Conservation (phyloP, 2,329 filamentous ascomycete species). For the Diaporthe longicolla region DNA sequence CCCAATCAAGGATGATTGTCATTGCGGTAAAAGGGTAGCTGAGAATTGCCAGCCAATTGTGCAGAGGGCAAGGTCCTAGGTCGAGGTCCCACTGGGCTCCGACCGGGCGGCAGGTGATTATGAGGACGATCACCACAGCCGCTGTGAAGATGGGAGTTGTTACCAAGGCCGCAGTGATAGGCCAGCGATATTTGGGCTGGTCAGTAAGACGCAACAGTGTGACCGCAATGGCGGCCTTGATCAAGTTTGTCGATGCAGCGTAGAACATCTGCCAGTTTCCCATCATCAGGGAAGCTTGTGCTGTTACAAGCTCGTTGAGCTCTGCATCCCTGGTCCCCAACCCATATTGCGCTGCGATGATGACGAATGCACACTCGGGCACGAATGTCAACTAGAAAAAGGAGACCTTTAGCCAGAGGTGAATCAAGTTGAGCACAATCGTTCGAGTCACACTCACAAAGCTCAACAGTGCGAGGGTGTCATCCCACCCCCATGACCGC, state of each 20-base stretch:
- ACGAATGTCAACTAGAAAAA: neutral
- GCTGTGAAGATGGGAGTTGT: conserved; percentile 3
- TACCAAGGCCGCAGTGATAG: neutral
- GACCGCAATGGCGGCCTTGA: conserved; percentile 31
- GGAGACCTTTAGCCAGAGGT: neutral
- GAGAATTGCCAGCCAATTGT: conserved; percentile 17
- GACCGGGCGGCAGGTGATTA: conserved; percentile 49
- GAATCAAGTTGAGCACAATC: accelerated
- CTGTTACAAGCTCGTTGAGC: conserved; percentile 21
- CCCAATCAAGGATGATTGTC: conserved; percentile 33
- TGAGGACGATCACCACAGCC: conserved; percentile 47
- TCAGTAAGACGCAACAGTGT: conserved; percentile 48
- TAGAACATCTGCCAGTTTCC: conserved; percentile 32
- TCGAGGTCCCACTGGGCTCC: conserved; percentile 30
- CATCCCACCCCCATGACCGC: conserved; percentile 26
- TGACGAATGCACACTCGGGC: conserved; percentile 14
- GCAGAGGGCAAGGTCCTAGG: conserved; percentile 8
- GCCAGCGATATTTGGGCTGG: conserved; percentile 29
- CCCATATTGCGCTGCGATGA: conserved; percentile 15
- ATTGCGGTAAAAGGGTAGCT: conserved; percentile 30
- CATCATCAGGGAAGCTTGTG: neutral
- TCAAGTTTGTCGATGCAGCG: conserved; percentile 7
- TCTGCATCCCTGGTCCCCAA: conserved; percentile 7
- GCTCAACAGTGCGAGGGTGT: conserved; percentile 22
- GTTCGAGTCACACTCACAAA: neutral